Evolutionary conservation across 2,329 filamentous ascomycete genomes (phyloP).

Genomic region (Venturia pyrina): DNA sequence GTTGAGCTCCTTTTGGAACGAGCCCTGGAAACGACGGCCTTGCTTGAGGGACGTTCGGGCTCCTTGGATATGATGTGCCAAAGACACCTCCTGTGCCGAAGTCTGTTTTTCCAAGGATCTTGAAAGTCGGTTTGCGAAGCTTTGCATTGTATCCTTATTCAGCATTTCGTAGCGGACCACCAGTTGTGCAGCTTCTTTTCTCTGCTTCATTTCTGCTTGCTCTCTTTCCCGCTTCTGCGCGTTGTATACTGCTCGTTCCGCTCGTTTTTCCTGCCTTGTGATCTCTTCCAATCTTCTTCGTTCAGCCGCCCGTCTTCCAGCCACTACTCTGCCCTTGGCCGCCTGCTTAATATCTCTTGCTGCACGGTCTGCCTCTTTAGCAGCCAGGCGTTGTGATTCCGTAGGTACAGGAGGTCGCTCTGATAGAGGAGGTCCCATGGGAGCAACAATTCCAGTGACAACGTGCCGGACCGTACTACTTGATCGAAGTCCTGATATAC

Average conservation of each 20-base stretch:
- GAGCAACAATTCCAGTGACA: conserved; percentile 64
- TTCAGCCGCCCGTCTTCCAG: conserved; percentile 12
- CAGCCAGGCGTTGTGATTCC: conserved; percentile 49
- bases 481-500: conserved; percentile 55
- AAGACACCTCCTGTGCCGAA: neutral
- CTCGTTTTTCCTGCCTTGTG: neutral
- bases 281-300: conserved; percentile 5
- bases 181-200: neutral
- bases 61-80: neutral
- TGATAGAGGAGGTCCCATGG: conserved; percentile 53
- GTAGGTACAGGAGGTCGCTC: conserved; percentile 57
- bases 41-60: neutral
- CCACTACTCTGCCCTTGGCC: conserved; percentile 22
- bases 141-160: neutral
- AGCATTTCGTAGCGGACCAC: neutral
- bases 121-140: neutral
- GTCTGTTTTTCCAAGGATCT: neutral
- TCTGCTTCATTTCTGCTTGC: neutral
- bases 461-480: conserved; percentile 62
- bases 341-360: conserved; percentile 47
- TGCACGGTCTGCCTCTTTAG: conserved; percentile 44
- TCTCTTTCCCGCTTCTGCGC: neutral
- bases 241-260: neutral
- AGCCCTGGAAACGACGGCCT: neutral
- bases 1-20: neutral